These are phyloP conservation scores for Wallacemonas collosoma DNA, from an alignment of 208 protist genomes.

Conservation along the genomic window DNA sequence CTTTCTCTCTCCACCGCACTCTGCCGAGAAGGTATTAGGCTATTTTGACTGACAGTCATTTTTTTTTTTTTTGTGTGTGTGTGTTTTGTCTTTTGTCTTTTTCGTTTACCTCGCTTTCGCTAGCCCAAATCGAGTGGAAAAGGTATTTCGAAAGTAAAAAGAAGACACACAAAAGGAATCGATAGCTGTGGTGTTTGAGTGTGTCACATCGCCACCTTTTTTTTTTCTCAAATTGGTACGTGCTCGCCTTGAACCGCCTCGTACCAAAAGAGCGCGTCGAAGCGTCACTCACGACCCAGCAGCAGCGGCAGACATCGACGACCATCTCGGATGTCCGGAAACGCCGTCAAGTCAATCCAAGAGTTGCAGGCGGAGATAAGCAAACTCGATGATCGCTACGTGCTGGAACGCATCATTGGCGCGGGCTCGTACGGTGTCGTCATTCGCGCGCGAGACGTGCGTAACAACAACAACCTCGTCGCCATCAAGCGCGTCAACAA, in stretches of 20 bases:
- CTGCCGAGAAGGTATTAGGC: too few species aligned
- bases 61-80: conserved; percentile 14
- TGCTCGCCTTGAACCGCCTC: too few species aligned
- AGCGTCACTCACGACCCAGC: too few species aligned
- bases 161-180: too few species aligned
- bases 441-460: conserved; percentile 75
- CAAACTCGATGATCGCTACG: conserved; percentile 83
- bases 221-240: too few species aligned
- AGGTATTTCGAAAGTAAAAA: too few species aligned
- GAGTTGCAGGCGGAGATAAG: conserved; percentile 86
- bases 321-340: neutral
- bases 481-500: conserved; percentile 96
- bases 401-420: conserved; percentile 90
- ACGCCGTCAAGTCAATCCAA: conserved; percentile 44
- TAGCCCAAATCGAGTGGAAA: neutral
- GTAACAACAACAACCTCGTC: conserved; percentile 73
- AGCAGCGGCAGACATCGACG: too few species aligned
- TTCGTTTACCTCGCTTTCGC: neutral
- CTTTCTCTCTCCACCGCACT: too few species aligned
- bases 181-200: too few species aligned
- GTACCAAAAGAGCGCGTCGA: too few species aligned
- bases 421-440: conserved; percentile 92
- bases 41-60: conserved; percentile 5
- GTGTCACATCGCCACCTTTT: too few species aligned
- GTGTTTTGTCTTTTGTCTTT: conserved; percentile 10